Evolutionary conservation across 2,329 filamentous ascomycete species (phyloP).

Genomic region (Clathrospora elynae): DNA sequence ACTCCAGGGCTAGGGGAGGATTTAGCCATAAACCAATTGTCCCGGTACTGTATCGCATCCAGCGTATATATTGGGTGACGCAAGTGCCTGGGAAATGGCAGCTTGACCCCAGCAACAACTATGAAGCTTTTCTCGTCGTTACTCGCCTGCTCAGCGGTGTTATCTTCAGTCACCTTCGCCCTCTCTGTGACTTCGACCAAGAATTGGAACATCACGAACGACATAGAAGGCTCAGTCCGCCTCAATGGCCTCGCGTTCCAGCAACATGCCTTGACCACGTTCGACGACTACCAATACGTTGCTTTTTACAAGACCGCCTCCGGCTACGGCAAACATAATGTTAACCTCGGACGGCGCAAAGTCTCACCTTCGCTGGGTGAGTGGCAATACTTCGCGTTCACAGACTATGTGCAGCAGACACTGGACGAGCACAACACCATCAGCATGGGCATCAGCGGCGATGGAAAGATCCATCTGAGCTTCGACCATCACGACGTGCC

Average conservation of each 20-base stretch:
- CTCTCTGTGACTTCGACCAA: slow-evolving; percentile 36
- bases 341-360: slow-evolving; percentile 55
- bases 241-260: slow-evolving; percentile 59
- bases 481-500: slow-evolving; percentile 57
- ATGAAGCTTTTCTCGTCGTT: slow-evolving; percentile 27
- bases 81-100: neutral
- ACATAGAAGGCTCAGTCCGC: slow-evolving; percentile 43
- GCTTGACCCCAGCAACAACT: neutral
- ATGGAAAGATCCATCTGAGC: slow-evolving; percentile 60
- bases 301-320: slow-evolving; percentile 51
- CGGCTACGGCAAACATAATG: slow-evolving; percentile 44
- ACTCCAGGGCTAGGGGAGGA: neutral
- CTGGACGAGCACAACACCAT: slow-evolving; percentile 61
- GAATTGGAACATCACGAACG: slow-evolving; percentile 40
- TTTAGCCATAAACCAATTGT: slow-evolving; percentile 1
- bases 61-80: slow-evolving; percentile 3
- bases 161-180: slow-evolving; percentile 22
- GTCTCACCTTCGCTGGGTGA: slow-evolving; percentile 44
- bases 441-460: slow-evolving; percentile 58
- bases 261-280: slow-evolving; percentile 55
- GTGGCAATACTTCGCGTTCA: slow-evolving; percentile 57
- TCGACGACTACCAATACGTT: slow-evolving; percentile 57
- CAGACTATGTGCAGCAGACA: slow-evolving; percentile 57
- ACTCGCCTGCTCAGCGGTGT: slow-evolving; percentile 12
- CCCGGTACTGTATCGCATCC: neutral